Conservation (phyloP, 1,139 yeast genomes). For the Kurtzmaniella natalensis region DNA sequence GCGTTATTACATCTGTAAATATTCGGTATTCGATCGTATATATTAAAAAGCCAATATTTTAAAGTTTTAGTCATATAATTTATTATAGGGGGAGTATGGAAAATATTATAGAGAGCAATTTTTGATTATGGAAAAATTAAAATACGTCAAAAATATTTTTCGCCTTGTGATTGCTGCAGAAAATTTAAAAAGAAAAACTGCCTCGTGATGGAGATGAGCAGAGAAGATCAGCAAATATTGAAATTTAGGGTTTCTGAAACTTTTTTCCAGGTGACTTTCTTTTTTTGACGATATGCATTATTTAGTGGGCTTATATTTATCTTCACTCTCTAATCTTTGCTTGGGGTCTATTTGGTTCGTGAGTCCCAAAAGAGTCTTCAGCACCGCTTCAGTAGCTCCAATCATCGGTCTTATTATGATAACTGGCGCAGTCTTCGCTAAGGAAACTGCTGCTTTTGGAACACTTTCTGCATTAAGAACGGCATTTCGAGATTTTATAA, state of each 20-base stretch:
- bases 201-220: no score
- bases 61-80: no score
- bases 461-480: conserved; percentile 60
- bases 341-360: conserved; percentile 76
- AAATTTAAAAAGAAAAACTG: no score
- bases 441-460: conserved; percentile 60
- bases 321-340: conserved; percentile 33
- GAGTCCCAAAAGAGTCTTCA: conserved; percentile 77
- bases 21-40: no score
- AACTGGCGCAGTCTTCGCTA: conserved; percentile 78
- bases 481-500: conserved; percentile 55
- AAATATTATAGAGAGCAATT: no score
- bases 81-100: no score
- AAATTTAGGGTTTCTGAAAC: not conserved
- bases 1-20: no score
- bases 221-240: no score
- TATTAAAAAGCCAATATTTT: no score
- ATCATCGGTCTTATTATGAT: conserved; percentile 80
- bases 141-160: no score
- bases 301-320: conserved; percentile 19
- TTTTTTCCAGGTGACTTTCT: not conserved
- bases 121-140: no score
- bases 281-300: not conserved
- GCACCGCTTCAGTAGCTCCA: conserved; percentile 89
- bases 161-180: no score